Percentiles rank a stretch among this genome's conserved stretches.
Conservation (phyloP, 177 flowering plant species). For the Vitis hybrid region DNA sequence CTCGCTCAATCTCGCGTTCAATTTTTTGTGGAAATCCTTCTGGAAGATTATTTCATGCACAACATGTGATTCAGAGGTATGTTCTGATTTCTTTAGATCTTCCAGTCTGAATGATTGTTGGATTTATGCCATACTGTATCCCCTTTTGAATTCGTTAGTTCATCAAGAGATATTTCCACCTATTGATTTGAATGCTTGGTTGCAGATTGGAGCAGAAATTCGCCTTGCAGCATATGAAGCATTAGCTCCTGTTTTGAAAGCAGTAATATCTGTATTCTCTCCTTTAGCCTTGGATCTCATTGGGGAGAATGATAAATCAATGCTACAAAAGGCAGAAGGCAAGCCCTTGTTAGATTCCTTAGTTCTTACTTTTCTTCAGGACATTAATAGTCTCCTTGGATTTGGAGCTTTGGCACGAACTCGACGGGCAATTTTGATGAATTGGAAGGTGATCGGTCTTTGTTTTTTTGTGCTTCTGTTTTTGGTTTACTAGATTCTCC, state of each 20-base stretch:
- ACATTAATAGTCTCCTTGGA: constrained; percentile 57
- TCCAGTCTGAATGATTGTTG: not conserved
- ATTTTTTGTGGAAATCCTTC: constrained; percentile 64
- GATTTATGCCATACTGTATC: not conserved
- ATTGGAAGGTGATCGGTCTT: constrained; percentile 64
- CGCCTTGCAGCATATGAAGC: constrained; percentile 80
- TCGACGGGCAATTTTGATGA: constrained; percentile 74
- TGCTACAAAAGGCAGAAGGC: constrained; percentile 21
- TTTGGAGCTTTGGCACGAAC: constrained; percentile 56
- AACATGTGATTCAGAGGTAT: constrained; percentile 64
- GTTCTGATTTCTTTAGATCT: not conserved
- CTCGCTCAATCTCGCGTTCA: constrained; percentile 31
- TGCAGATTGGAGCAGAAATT: constrained; percentile 74
- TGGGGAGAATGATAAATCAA: constrained; percentile 17
- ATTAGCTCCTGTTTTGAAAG: constrained; percentile 54
- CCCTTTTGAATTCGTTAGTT: not conserved
- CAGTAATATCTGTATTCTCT: constrained; percentile 38
- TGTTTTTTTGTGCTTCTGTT: not conserved
- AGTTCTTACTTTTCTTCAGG: constrained; percentile 54
- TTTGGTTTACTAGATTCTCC: too few species aligned
- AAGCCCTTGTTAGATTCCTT: constrained; percentile 47
- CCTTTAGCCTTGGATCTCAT: constrained; percentile 33
- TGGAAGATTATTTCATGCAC: constrained; percentile 52
- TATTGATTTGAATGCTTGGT: constrained; percentile 15
- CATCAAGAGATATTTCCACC: not conserved